phyloP scores from a whole-genome alignment of 192 early-diverging fungal species.

The Mycoemilia scoparia region DNA sequence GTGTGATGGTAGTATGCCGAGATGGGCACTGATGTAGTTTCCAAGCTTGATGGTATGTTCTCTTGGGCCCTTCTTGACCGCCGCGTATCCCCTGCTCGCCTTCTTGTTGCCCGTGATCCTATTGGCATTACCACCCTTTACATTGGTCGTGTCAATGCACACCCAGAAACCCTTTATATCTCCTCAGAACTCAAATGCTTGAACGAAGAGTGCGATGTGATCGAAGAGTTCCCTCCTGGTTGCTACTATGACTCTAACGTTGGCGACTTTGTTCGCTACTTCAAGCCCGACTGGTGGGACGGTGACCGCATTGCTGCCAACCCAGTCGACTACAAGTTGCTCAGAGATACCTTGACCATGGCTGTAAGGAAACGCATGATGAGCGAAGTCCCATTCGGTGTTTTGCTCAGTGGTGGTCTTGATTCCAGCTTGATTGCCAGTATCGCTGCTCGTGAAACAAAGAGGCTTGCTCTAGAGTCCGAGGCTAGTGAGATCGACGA shows the following conservation, averaged over 20 bases:
- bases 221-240: slow-evolving; percentile 94
- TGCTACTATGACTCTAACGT: slow-evolving; percentile 73
- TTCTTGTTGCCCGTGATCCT: slow-evolving; percentile 89
- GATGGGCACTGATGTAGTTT: slow-evolving; percentile 60
- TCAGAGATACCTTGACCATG: slow-evolving; percentile 66
- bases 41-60: slow-evolving; percentile 92
- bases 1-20: slow-evolving; percentile 78
- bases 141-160: slow-evolving; percentile 66
- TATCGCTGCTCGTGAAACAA: slow-evolving; percentile 73
- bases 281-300: slow-evolving; percentile 78
- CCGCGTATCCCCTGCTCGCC: slow-evolving; percentile 44
- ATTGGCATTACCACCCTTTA: slow-evolving; percentile 98
- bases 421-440: slow-evolving; percentile 91
- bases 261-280: slow-evolving; percentile 67
- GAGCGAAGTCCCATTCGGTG: slow-evolving; percentile 96
- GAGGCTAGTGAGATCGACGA: slow-evolving; percentile 33
- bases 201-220: slow-evolving; percentile 93
- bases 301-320: slow-evolving; percentile 18
- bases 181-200: slow-evolving; percentile 90
- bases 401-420: slow-evolving; percentile 83
- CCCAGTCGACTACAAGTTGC: slow-evolving; percentile 36
- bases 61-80: slow-evolving; percentile 82
- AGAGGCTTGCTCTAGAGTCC: slow-evolving; percentile 37
- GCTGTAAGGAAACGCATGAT: slow-evolving; percentile 92
- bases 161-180: slow-evolving; percentile 81